Percentiles rank a stretch among this genome's conserved stretches.
phyloP scores from a whole-genome alignment of 768 basidiomycete genomes.

The Rhodotorula paludigena region DNA sequence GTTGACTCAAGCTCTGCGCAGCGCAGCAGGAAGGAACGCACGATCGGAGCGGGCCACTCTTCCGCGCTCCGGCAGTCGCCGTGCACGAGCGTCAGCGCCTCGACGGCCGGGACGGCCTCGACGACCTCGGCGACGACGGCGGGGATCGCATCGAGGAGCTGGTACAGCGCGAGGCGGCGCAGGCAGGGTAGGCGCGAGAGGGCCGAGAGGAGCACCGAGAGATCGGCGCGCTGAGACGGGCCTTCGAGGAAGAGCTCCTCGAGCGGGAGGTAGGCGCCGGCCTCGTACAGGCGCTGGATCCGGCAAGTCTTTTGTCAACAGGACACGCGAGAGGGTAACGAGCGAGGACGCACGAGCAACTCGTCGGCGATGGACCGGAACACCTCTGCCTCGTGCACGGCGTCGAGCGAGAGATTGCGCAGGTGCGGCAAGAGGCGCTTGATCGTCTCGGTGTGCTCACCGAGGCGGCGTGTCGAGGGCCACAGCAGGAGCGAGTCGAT shows the following conservation, averaged over 20 bases:
- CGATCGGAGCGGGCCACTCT: slow-evolving; percentile 16
- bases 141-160: slow-evolving; percentile 17
- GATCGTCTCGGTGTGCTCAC: not conserved
- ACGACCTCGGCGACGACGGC: slow-evolving; percentile 18
- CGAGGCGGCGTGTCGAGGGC: slow-evolving; percentile 25
- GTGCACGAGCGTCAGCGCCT: slow-evolving; percentile 15
- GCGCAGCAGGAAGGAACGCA: slow-evolving; percentile 5
- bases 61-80: slow-evolving; percentile 16
- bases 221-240: not conserved
- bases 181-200: slow-evolving; percentile 12
- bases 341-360: slow-evolving; percentile 4
- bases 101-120: not conserved
- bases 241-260: slow-evolving; percentile 38
- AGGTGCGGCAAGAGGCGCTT: slow-evolving; percentile 13
- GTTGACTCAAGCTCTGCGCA: too few relatives aligned
- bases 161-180: slow-evolving; percentile 29
- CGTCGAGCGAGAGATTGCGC: slow-evolving; percentile 29
- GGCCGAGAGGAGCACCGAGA: slow-evolving; percentile 9
- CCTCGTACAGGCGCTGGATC: slow-evolving; percentile 3
- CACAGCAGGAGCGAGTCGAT: slow-evolving; percentile 36
- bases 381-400: slow-evolving; percentile 12
- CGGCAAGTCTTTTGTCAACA: not conserved
- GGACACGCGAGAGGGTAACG: too few relatives aligned
- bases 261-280: slow-evolving; percentile 15
- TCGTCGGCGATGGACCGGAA: slow-evolving; percentile 17